Base-by-base conservation (phyloP, 2,329 filamentous ascomycete species). In the Exophiala dermatitidis region DNA sequence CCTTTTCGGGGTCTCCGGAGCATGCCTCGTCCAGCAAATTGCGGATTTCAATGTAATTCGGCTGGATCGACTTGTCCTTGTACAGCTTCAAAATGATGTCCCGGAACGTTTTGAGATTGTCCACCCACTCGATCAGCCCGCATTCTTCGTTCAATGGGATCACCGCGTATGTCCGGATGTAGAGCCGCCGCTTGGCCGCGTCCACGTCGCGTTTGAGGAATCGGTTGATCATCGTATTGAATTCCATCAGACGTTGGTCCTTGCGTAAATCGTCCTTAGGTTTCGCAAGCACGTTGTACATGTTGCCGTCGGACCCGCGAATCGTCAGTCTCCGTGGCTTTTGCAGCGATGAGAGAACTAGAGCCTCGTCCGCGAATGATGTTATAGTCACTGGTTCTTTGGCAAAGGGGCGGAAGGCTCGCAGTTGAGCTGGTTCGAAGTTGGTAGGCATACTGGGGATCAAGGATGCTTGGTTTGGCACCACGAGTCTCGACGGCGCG, bases 201-300 rank as follows among this genome's bases (percentile, higher is more conserved):
- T 96, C 90, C 1, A 90, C 84, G 64, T 97, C 90, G 57, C 87
- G 84, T 67, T 96, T 95, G 52, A 99, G 73, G 2, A 91, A 89
- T 54, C 93, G 81, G 68, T 98, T 98, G 74, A 98, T 97, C 81
- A 97, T 93, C 43, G 86, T 84, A 68, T 97, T 98, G 76, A 98
- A 98, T 67, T 98, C 94, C 90, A 98, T 98, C 19, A 98, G 82
- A 48, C 93, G 88, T 69, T 97, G 91, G 65, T 99, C 94, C 61
- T 95, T 98, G 47, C 93, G 86, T 28, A 99, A 79, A 68, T 99
- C 94, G 67, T 98, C 93, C 69, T 97, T 97, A 5, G 93, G 94
- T 66, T 99, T 98, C 74, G 95, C 94, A 52, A 99, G 78, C 5
- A 98, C 80, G 60, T 88, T 88, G 68, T 98, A 98, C 12, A 79